Conservation (phyloP, 2,329 filamentous ascomycete species). For the Tolypocladium sp. region DNA sequence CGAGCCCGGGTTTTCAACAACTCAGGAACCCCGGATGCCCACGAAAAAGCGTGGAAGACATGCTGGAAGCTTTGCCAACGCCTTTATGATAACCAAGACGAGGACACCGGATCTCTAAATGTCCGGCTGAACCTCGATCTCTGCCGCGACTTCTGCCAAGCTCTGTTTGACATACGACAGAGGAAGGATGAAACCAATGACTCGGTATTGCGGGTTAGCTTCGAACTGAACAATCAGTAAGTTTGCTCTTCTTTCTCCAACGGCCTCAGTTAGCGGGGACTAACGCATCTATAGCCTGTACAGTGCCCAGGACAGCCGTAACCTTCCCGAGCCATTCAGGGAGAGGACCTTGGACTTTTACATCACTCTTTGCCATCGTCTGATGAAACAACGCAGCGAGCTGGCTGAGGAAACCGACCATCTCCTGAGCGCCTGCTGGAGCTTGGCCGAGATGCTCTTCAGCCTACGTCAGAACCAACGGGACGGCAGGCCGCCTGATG, state of each 20-base stretch:
- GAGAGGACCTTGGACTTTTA: conserved; percentile 92
- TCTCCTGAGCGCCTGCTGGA: conserved; percentile 79
- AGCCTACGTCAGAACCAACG: conserved; percentile 74
- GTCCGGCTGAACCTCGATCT: conserved; percentile 72
- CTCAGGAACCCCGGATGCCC: conserved; percentile 63
- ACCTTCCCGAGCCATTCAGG: conserved; percentile 74
- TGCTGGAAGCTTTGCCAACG: conserved; percentile 92
- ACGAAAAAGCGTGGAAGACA: conserved; percentile 85
- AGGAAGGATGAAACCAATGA: conserved; percentile 72
- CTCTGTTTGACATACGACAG: conserved; percentile 76
- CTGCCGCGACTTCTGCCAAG: conserved; percentile 86
- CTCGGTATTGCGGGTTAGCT: conserved; percentile 83
- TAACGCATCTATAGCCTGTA: conserved; percentile 51
- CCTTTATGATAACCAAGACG: conserved; percentile 72
- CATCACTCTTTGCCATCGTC: conserved; percentile 80
- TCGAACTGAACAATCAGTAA: conserved; percentile 87
- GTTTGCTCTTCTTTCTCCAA: conserved; percentile 12
- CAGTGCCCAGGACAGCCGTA: conserved; percentile 74
- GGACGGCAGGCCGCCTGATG: conserved; percentile 64
- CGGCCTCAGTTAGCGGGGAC: not conserved
- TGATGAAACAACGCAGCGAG: conserved; percentile 89
- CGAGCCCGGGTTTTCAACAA: conserved; percentile 70
- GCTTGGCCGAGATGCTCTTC: conserved; percentile 85
- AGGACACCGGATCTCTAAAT: conserved; percentile 55
- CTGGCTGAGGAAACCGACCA: conserved; percentile 75